Evolutionary conservation across 805 yeast species (phyloP), one percentile per base, ranked within the genome.

Genomic region (Metschnikowia corniflorae): DNA sequence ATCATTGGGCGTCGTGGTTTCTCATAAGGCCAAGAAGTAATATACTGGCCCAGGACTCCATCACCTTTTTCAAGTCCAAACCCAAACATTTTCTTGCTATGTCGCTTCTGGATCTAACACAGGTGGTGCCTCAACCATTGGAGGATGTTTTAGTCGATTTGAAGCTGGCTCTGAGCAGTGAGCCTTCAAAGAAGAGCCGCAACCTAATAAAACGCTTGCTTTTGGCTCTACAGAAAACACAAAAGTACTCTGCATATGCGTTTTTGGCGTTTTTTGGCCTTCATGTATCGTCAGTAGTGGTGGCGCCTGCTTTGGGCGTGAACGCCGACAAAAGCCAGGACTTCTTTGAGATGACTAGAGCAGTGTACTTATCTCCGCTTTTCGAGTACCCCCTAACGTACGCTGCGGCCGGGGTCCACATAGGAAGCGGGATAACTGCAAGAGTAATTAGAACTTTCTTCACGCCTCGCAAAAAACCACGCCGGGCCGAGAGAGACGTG

Each of bases 241-340:
- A 84, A 57, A 75, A 75, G 51, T 79, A 75, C 55, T 73, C 85
- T 10, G 78, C 85, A 0, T 68, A 76, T 33, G 63, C 78, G 7
- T 77, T 84, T 53, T 52, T 72, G 0, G 58, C 70, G 2, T 84
- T 84, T 52, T 56, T 78, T 1, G 69, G 75, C 0, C 57, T 83
- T 7, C 93, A 84, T 54, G 49, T 75, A 0, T 42, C 76, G 1
- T 65, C 81, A 0, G 82, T 78, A 5, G 61, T 75, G 0, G 45
- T 75, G 2, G 66, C 73, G 0, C 91, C 93, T 0, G 51, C 71
- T 4, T 30, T 63, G 5, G 53, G 55, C 4, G 49, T 76, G 4
- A 71, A 76, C 6, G 39, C 59, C 1, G 65, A 55, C 0, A 37
- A 67, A 2, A 73, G 76, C 3, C 73, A 79, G 35, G 81, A 79